Conservation (phyloP, 1,284 basidiomycete genomes). For the Marasmius oreades region DNA sequence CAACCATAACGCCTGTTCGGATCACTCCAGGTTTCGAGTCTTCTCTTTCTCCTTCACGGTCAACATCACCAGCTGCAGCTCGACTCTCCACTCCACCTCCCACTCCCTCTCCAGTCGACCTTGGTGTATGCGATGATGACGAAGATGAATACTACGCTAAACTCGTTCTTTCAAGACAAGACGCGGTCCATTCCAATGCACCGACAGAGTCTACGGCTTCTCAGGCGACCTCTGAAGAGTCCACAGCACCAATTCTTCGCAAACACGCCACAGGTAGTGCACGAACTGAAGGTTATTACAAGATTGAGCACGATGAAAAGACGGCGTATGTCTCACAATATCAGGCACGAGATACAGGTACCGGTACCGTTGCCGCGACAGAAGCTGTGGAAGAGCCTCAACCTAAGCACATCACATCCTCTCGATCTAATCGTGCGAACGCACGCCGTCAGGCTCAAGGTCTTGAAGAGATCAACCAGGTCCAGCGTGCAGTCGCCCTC, state of each 20-base stretch:
- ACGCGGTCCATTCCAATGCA: constrained; percentile 14
- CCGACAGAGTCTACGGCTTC: constrained; percentile 16
- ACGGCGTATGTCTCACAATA: constrained; percentile 85
- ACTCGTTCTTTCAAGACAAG: constrained; percentile 46
- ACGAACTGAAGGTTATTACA: constrained; percentile 93
- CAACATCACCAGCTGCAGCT: constrained; percentile 38
- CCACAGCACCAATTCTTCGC: constrained; percentile 42
- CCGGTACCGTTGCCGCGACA: constrained; percentile 31
- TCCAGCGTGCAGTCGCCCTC: constrained; percentile 69
- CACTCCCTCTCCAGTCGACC: constrained; percentile 53
- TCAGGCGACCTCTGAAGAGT: constrained; percentile 21
- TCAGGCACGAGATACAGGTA: constrained; percentile 49
- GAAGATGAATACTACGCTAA: constrained; percentile 89
- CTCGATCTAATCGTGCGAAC: constrained; percentile 90
- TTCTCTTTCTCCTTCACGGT: constrained; percentile 40
- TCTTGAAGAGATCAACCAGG: constrained; percentile 92
- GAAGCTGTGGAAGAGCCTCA: constrained; percentile 40
- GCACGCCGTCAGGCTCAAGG: constrained; percentile 91
- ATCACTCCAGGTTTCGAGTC: constrained; percentile 43
- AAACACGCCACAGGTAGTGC: constrained; percentile 80
- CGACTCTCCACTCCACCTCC: constrained; percentile 35
- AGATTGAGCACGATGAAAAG: constrained; percentile 91
- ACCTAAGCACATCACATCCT: constrained; percentile 67
- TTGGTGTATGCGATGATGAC: constrained; percentile 77
- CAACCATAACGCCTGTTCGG: constrained; percentile 47